These are phyloP conservation scores for Lenzites betulinus DNA, from an alignment of 768 basidiomycete species.

Conservation along the genomic window DNA sequence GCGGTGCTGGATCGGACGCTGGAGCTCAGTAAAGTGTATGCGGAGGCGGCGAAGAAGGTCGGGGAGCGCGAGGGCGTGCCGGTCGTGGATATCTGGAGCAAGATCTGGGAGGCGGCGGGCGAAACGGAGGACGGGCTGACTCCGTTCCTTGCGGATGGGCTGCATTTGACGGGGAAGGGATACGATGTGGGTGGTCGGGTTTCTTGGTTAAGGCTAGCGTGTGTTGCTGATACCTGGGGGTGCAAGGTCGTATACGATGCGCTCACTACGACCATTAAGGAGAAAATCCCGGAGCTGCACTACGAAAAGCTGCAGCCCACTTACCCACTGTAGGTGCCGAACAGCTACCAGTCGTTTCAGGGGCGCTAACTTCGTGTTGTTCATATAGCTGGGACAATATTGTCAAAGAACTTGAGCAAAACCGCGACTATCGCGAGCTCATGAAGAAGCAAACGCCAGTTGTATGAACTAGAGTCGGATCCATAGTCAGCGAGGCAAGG, in stretches of 20 bases:
- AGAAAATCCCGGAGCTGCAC: constrained; percentile 68
- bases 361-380: background rate
- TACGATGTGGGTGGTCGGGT: constrained; percentile 56
- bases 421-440: background rate
- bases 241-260: constrained; percentile 65
- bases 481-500: no score
- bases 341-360: background rate
- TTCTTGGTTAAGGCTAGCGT: background rate
- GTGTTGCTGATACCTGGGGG: background rate
- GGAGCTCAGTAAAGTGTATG: constrained; percentile 64
- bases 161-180: constrained; percentile 77
- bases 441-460: background rate
- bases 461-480: no score
- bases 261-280: constrained; percentile 58
- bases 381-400: background rate
- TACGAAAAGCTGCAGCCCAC: constrained; percentile 57
- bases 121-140: constrained; percentile 53
- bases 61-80: constrained; percentile 56
- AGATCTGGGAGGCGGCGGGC: constrained; percentile 70
- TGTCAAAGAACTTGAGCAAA: background rate
- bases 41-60: constrained; percentile 65
- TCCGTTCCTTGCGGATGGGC: constrained; percentile 66
- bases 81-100: constrained; percentile 74
- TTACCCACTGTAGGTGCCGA: constrained; percentile 56
- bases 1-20: constrained; percentile 63